Evolutionary conservation across 139 green algal species (phyloP).

Genomic region (Chlamydomonas sphaeroides): DNA sequence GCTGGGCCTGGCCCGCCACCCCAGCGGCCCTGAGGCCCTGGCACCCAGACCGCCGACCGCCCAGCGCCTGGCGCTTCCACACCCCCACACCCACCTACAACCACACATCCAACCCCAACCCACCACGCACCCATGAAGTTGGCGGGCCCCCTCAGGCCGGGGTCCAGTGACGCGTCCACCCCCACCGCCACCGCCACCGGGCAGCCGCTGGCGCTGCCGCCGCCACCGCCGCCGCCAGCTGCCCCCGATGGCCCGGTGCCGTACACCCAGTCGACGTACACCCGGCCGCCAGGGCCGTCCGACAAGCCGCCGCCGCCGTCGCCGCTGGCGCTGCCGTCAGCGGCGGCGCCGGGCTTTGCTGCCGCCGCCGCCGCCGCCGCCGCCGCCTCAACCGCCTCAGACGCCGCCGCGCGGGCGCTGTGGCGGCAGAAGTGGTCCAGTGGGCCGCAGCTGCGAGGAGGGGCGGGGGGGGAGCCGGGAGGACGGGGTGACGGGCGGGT

Average conservation of each 20-base stretch:
- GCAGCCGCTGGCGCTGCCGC: background rate
- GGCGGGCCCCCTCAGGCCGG: slow-evolving; percentile 4
- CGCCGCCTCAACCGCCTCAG: too few species aligned
- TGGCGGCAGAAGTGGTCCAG: slow-evolving; percentile 15
- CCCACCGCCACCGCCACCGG: background rate
- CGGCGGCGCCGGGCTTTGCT: too few species aligned
- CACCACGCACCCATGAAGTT: slow-evolving; percentile 31
- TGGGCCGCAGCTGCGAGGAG: background rate
- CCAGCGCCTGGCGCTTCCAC: background rate
- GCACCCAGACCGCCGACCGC: too few species aligned
- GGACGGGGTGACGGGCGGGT: too few species aligned
- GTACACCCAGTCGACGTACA: background rate
- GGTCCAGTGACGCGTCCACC: slow-evolving; percentile 16
- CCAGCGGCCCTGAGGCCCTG: too few species aligned
- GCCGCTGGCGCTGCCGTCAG: too few species aligned
- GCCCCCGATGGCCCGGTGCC: background rate
- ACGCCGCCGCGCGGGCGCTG: slow-evolving; percentile 7
- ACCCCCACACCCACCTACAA: too few species aligned
- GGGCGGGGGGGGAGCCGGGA: too few species aligned
- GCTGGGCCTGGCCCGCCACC: too few species aligned
- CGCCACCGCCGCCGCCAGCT: background rate
- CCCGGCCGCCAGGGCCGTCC: too few species aligned
- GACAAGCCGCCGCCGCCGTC: too few species aligned
- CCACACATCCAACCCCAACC: background rate
- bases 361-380: too few species aligned